Conservation (phyloP, 768 basidiomycete species). For the Hygrocybe coccinea region DNA sequence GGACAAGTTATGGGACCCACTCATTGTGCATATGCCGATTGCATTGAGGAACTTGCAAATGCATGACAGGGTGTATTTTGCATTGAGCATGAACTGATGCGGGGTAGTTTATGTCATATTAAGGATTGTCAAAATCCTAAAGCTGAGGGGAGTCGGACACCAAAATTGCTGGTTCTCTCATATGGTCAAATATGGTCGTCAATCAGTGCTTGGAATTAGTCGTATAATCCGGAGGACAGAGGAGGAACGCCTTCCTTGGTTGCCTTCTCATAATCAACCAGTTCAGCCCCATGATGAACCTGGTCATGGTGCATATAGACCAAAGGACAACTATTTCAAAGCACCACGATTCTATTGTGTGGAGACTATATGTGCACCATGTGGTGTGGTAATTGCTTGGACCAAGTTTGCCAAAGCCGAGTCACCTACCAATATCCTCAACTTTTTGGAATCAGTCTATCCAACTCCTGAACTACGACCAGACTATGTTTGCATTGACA, state of each 20-base stretch:
- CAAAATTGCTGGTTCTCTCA: neutral
- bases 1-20: conserved; percentile 13
- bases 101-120: conserved; percentile 6
- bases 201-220: neutral
- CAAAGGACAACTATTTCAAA: conserved; percentile 4
- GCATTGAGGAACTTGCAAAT: conserved; percentile 3
- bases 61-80: conserved; percentile 3
- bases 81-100: conserved; percentile 1
- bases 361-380: neutral
- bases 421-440: conserved; percentile 19
- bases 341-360: neutral
- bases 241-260: conserved; percentile 2
- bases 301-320: neutral
- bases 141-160: neutral
- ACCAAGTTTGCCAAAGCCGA: conserved; percentile 27
- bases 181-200: neutral
- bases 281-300: conserved; percentile 10
- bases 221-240: neutral
- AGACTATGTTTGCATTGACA: conserved; percentile 18
- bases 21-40: conserved; percentile 11
- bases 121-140: neutral
- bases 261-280: neutral
- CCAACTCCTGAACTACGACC: conserved; percentile 15
- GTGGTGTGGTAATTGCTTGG: conserved; percentile 24
- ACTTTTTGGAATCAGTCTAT: conserved; percentile 18